Base-by-base conservation (phyloP, 768 basidiomycete species). In the Pleurotus cornucopiae region DNA sequence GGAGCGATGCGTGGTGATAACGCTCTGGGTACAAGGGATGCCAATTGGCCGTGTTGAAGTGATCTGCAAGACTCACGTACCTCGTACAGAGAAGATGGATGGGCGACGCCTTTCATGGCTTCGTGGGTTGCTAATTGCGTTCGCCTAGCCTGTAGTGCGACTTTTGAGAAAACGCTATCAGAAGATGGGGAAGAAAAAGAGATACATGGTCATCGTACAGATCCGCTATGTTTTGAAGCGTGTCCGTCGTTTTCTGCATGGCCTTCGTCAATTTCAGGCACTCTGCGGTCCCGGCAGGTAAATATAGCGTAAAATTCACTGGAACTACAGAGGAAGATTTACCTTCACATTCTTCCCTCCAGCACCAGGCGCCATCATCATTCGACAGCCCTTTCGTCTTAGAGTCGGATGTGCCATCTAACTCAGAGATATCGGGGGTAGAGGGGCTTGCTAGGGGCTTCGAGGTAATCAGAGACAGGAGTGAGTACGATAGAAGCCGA, bases 361-460 rank as follows among this genome's bases (percentile, higher is more conserved):
- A 95, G 67, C 91, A 92, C 89, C 92, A 90, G 2, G 89, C 91
- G 1, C 89, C 86, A 21, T 89, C 81, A 6, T 76, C 73, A 60
- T 92, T 93, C 54, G 84, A 62, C 49, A 87, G 64, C 0, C 88
- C 86, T 56, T 77, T 82, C n/a, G 66, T 66, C 54, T 76, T 76
- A 38, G 67, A 39, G 21, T 54, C 61, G 18, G 7, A 34, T 34
- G 63, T 64, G 3, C 69, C 60, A 12, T 71, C 69, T 11, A 75
- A 77, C 41, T 80, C 77, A 0, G 74, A 76, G 1, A 76, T 71
- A 4, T 77, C 81, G 21, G 76, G 66, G 18, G 74, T 72, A 6
- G 80, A 74, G 4, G 77, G 68, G 2, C 82, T 76, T 3, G 78
- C 76, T 7, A 84, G 68, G 1, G 82, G 80, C 59, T 84, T 86